Evolutionary conservation across 1,139 yeast genomes (phyloP).

Genomic region (Nakaseomyces uthaithaninus): DNA sequence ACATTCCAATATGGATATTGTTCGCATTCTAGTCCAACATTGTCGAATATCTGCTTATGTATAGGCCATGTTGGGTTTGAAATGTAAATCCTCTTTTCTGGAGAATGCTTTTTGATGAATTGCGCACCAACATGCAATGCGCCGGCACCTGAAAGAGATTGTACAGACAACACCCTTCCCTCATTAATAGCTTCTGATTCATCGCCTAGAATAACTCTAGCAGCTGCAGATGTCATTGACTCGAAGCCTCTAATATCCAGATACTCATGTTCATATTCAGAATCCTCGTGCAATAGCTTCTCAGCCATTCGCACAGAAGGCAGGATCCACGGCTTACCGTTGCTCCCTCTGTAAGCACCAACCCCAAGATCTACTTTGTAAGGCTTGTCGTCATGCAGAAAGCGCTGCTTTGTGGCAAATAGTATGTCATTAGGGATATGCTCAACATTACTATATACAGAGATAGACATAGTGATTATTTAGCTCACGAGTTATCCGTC

Average conservation of each 20-base stretch:
- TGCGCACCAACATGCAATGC: slow-evolving; percentile 84
- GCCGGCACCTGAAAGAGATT: slow-evolving; percentile 92
- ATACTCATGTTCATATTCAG: slow-evolving; percentile 82
- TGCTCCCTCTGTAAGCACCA: slow-evolving; percentile 92
- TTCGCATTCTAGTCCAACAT: slow-evolving; percentile 54
- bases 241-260: slow-evolving; percentile 74
- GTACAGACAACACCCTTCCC: slow-evolving; percentile 61
- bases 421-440: slow-evolving; percentile 71
- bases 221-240: slow-evolving; percentile 62
- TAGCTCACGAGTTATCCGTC: no score
- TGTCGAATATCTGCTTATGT: slow-evolving; percentile 72
- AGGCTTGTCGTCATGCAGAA: slow-evolving; percentile 50
- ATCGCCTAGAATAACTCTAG: slow-evolving; percentile 70
- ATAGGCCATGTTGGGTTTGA: slow-evolving; percentile 97
- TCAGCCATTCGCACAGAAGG: slow-evolving; percentile 80
- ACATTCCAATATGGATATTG: slow-evolving; percentile 78
- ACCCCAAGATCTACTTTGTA: slow-evolving; percentile 80
- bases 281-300: slow-evolving; percentile 43
- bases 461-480: slow-evolving; percentile 17
- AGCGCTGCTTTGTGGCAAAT: slow-evolving; percentile 77
- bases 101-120: slow-evolving; percentile 49
- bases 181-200: slow-evolving; percentile 49
- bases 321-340: slow-evolving; percentile 89
- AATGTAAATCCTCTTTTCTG: slow-evolving; percentile 49
- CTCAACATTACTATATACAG: slow-evolving; percentile 40